Evolutionary conservation across 495 filamentous ascomycete genomes (phyloP).

Genomic region (Thermothielavioides terrestris): DNA sequence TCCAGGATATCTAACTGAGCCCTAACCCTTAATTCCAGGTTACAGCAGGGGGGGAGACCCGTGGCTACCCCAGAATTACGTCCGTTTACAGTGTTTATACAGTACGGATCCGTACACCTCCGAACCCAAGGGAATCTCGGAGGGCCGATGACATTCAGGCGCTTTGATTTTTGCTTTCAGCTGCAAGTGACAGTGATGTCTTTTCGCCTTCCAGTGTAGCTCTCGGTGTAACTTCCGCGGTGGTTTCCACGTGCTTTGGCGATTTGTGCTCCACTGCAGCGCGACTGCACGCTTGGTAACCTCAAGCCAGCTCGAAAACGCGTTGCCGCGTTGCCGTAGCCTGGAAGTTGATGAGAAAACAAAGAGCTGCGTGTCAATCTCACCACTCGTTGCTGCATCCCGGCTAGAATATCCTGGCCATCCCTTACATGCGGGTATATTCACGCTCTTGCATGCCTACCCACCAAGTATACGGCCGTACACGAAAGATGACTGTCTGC

Average conservation of each 20-base stretch:
- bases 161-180: too few species aligned
- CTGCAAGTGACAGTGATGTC: too few species aligned
- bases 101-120: too few species aligned
- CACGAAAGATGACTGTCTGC: background rate
- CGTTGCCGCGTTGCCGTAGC: slow-evolving; percentile 3
- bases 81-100: too few species aligned
- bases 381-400: background rate
- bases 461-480: too few species aligned
- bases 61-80: too few species aligned
- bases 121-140: too few species aligned
- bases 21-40: background rate
- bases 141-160: too few species aligned
- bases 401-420: background rate
- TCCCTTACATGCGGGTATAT: background rate
- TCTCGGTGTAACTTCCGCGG: background rate
- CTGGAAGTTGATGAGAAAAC: background rate
- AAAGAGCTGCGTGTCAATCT: too few species aligned
- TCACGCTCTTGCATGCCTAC: background rate
- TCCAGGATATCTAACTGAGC: too few species aligned
- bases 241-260: slow-evolving; percentile 13
- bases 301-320: too few species aligned
- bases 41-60: too few species aligned
- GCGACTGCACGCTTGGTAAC: slow-evolving; percentile 7
- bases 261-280: slow-evolving; percentile 9
- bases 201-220: background rate